A percentile compares a stretch with the other conserved stretches of the same genome.
phyloP scores from a whole-genome alignment of 2,329 filamentous ascomycete species.

The Botrytis medusae region DNA sequence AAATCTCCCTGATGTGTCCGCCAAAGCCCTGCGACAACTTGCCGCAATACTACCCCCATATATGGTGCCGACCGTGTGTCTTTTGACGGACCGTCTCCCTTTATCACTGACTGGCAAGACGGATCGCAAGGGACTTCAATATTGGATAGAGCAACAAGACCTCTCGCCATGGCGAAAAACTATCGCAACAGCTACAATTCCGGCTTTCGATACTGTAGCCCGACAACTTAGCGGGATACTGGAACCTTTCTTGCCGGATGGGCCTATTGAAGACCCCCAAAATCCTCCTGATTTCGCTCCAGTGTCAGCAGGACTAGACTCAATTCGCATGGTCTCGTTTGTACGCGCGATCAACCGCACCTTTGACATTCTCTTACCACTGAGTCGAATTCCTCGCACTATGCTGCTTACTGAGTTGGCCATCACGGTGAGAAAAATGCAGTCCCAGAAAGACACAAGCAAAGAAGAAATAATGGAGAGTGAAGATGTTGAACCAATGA shows the following conservation, averaged over 20 bases:
- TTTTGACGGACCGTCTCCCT: background rate
- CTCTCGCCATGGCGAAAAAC: background rate
- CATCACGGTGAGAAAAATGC: background rate
- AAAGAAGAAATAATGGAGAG: background rate
- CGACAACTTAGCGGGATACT: background rate
- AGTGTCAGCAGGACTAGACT: background rate
- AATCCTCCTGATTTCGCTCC: background rate
- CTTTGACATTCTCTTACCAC: background rate
- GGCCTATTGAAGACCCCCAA: background rate
- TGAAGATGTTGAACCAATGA: background rate
- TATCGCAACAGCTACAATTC: background rate
- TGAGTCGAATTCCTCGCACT: background rate
- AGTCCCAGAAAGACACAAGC: background rate
- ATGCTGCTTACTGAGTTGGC: background rate
- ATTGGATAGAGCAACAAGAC: constrained; percentile 4
- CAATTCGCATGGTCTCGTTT: background rate
- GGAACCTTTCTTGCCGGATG: background rate
- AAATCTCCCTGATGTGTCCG: background rate
- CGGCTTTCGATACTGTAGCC: background rate
- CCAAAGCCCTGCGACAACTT: background rate
- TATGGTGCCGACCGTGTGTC: background rate
- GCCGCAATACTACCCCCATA: background rate
- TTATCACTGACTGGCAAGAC: background rate
- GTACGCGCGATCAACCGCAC: background rate
- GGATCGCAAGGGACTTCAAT: background rate